Percentiles rank a stretch among this genome's conserved stretches.
Conservation (phyloP, 2,329 filamentous ascomycete species). For the Colletotrichum sp. region DNA sequence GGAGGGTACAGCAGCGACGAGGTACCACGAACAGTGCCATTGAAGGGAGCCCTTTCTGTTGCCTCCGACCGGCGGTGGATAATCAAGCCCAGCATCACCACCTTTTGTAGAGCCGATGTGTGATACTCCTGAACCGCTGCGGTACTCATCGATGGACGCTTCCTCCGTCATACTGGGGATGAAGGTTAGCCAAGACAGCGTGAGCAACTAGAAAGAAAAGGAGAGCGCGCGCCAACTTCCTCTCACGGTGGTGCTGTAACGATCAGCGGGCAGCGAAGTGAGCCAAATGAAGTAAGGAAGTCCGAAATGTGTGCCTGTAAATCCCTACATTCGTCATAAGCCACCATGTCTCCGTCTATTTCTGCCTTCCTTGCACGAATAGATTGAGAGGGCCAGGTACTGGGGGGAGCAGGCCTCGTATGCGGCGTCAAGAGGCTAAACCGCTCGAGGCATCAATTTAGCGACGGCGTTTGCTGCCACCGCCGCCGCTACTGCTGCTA, state of each 20-base stretch:
- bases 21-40: background rate
- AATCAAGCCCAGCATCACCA: background rate
- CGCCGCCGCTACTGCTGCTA: background rate
- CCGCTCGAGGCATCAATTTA: background rate
- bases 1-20: background rate
- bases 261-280: background rate
- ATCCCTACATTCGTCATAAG: background rate
- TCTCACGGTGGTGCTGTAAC: background rate
- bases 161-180: background rate
- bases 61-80: background rate
- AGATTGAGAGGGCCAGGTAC: background rate
- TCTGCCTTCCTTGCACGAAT: slow-evolving; percentile 1
- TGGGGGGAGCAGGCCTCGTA: background rate
- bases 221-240: background rate
- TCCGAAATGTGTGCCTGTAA: background rate
- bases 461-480: background rate
- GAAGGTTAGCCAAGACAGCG: background rate
- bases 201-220: background rate
- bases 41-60: background rate
- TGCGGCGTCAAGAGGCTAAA: background rate
- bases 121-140: background rate
- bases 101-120: background rate
- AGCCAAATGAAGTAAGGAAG: background rate
- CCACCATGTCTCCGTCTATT: background rate
- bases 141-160: background rate